Evolutionary conservation across 345 rosid species (phyloP).

Genomic region (Acer negundo): DNA sequence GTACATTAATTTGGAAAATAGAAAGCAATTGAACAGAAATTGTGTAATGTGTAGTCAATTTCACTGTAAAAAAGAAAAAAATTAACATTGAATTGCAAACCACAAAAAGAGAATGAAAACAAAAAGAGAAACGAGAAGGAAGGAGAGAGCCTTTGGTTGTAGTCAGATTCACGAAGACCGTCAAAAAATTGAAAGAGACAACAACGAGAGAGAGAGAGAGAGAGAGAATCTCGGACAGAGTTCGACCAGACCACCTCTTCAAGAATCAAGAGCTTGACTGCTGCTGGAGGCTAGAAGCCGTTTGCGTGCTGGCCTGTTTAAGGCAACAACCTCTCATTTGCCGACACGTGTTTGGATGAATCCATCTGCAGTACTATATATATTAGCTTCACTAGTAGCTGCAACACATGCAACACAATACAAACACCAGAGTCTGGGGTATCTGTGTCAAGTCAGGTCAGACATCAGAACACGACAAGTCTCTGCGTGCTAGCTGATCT

Average conservation of each 20-base stretch:
- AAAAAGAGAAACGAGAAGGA: too few species aligned
- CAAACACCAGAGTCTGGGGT: neutral
- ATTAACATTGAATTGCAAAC: neutral
- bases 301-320: constrained; percentile 23
- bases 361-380: neutral
- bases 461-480: constrained; percentile 3
- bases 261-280: neutral
- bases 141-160: neutral
- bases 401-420: too few species aligned
- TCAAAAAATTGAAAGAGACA: constrained; percentile 16
- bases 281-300: constrained; percentile 25
- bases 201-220: constrained; percentile 9
- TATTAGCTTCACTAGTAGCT: too few species aligned
- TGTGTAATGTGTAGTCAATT: neutral
- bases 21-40: constrained; percentile 6
- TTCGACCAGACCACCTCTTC: neutral
- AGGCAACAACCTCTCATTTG: neutral
- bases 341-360: constrained; percentile 2
- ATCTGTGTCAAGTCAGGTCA: neutral
- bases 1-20: neutral
- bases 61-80: neutral
- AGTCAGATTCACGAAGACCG: neutral
- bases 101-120: neutral
- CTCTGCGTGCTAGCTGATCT: neutral
- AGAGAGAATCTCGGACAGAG: constrained; percentile 18